phyloP scores from a whole-genome alignment of 805 yeast genomes.

The Cyberlindnera japonica region DNA sequence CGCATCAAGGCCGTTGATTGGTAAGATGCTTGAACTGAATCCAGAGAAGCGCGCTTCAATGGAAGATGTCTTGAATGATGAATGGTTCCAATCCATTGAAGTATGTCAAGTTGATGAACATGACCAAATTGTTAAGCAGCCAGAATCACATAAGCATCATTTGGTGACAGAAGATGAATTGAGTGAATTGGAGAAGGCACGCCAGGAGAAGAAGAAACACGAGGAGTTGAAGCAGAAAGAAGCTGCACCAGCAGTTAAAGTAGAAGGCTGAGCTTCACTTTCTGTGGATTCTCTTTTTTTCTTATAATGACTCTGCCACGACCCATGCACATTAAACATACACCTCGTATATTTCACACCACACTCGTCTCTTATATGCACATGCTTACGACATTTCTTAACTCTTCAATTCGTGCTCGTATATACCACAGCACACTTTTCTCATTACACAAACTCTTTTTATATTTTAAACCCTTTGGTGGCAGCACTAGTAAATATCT shows the following conservation, averaged over 20 bases:
- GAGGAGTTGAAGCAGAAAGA: slow-evolving; percentile 25
- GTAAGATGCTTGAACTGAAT: slow-evolving; percentile 60
- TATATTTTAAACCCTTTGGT: too few species aligned
- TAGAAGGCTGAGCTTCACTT: slow-evolving; percentile 14
- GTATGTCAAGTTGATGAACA: slow-evolving; percentile 40
- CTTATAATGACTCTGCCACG: not conserved
- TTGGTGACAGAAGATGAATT: slow-evolving; percentile 65
- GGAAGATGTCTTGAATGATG: slow-evolving; percentile 49
- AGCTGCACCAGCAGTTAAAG: slow-evolving; percentile 12
- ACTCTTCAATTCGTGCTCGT: too few species aligned
- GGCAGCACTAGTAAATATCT: too few species aligned
- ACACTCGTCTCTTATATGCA: too few species aligned
- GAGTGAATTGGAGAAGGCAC: slow-evolving; percentile 36
- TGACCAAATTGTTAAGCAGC: slow-evolving; percentile 24
- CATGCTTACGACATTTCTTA: too few species aligned
- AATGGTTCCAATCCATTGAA: slow-evolving; percentile 56
- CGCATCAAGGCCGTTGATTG: slow-evolving; percentile 57
- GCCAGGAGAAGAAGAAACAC: slow-evolving; percentile 29
- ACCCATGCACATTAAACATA: too few species aligned
- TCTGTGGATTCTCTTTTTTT: not conserved
- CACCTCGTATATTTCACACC: too few species aligned
- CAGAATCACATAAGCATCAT: slow-evolving; percentile 56
- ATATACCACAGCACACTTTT: too few species aligned
- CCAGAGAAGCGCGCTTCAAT: slow-evolving; percentile 57
- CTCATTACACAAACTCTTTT: too few species aligned